These are phyloP conservation scores for Pseudocohnilembus persalinus DNA, from an alignment of 169 alveolate species.

Conservation along the genomic window DNA sequence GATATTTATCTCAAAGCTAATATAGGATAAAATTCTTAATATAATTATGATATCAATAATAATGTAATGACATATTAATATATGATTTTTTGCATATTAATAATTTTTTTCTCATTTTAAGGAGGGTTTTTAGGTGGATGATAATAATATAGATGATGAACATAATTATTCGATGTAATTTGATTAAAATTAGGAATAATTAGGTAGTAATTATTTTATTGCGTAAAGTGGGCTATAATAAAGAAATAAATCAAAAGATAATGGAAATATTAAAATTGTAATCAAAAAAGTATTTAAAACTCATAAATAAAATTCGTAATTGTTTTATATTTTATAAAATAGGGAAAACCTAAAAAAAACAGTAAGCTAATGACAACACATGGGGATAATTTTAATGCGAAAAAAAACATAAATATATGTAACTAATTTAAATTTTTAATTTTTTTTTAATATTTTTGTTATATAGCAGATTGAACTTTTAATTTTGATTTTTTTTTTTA, in stretches of 20 bases:
- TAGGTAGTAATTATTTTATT: not conserved
- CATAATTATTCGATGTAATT: not conserved
- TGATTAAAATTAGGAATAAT: not conserved
- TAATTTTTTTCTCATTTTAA: not conserved
- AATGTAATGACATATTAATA: not conserved
- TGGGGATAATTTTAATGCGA: not conserved
- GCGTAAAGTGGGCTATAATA: not conserved
- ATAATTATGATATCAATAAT: constrained; percentile 15
- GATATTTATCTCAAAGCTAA: constrained; percentile 14
- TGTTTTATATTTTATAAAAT: not conserved
- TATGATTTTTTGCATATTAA: not conserved
- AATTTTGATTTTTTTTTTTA: too few relatives aligned
- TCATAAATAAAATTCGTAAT: not conserved
- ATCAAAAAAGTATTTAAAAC: too few relatives aligned
- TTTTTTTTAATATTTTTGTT: too few relatives aligned
- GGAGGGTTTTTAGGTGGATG: not conserved
- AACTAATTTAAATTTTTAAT: too few relatives aligned
- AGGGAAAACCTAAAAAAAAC: not conserved
- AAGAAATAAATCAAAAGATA: not conserved
- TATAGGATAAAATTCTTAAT: constrained; percentile 7
- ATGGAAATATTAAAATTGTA: too few relatives aligned
- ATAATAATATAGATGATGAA: not conserved
- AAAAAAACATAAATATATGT: not conserved
- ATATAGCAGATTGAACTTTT: too few relatives aligned
- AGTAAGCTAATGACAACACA: not conserved